Base-by-base conservation (phyloP, 2,329 filamentous ascomycete species). In the Colletotrichum tamarilloi region DNA sequence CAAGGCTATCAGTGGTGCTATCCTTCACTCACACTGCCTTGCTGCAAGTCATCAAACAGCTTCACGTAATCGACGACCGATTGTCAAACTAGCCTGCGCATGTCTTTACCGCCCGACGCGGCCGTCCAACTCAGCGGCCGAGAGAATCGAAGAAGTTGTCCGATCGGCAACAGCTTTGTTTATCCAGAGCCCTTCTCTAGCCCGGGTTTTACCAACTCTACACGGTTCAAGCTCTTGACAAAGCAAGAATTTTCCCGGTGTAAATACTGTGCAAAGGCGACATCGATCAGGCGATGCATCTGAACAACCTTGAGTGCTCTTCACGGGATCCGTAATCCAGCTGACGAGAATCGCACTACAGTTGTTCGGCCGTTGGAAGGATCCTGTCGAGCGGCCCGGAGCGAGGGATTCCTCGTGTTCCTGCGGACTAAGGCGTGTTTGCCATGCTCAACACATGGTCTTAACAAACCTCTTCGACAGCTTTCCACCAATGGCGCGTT, bases 401-500 rank as follows among this genome's bases (percentile, higher is more conserved):
- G 24, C 67, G 70, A 55, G 42, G 26, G 42, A 49, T 70, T 38
- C 60, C n/a, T 73, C 66, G 35, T 35, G 67, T 65, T 65, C 60
- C 67, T 64, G 57, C 53, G 46, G 22, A 55, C 67, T 70, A 70
- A 73, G 46, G 60, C 70, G 60, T 24, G 60, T 65, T 26, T 35
- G 52, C n/a, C 70, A 65, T 62, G 60, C 46, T 49, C 56, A 57
- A 60, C 67, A 70, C 70, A 73, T 66, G 67, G 67, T 46, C 30
- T 32, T 19, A 35, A 49, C 60, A 32, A 60, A 60, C 56, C 62
- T 62, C 22, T 38, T 60, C 16, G 19, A 28, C n/a, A n/a, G 16
- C n/a, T 66, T 63, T 73, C 70, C 67, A 66, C 70, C 67, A 73
- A 73, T 73, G 67, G 28, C 60, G 49, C 66, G 26, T 42, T 9